Conservation (phyloP, 2,329 filamentous ascomycete genomes). For the Pseudogymnoascus sp. region DNA sequence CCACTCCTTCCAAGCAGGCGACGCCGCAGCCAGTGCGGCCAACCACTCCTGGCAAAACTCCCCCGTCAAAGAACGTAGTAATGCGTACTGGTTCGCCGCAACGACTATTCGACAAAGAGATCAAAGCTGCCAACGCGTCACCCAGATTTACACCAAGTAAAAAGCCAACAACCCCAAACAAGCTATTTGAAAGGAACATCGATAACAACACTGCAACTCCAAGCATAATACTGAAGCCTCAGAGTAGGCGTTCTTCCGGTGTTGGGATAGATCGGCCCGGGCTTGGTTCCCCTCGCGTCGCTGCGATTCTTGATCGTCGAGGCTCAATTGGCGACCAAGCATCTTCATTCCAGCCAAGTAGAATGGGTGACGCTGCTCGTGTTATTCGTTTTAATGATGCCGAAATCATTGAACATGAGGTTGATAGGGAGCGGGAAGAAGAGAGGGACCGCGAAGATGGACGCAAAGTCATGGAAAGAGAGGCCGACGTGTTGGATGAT, state of each 20-base stretch:
- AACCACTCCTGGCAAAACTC: slow-evolving; percentile 42
- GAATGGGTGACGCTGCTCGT: slow-evolving; percentile 24
- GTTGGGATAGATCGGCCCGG: slow-evolving; percentile 62
- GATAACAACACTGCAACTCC: slow-evolving; percentile 52
- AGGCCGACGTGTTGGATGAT: slow-evolving; percentile 40
- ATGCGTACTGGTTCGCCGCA: slow-evolving; percentile 41
- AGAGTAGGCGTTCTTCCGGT: slow-evolving; percentile 53
- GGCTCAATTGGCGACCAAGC: slow-evolving; percentile 63
- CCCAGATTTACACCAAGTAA: slow-evolving; percentile 28
- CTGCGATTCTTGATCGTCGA: slow-evolving; percentile 62
- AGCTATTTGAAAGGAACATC: slow-evolving; percentile 46
- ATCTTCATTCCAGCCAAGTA: slow-evolving; percentile 51
- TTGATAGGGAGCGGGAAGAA: slow-evolving; percentile 52
- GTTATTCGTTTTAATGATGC: slow-evolving; percentile 60
- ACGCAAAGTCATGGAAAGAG: slow-evolving; percentile 46
- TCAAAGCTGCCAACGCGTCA: slow-evolving; percentile 28
- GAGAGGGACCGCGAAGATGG: slow-evolving; percentile 55
- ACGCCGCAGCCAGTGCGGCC: slow-evolving; percentile 38
- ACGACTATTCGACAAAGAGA: slow-evolving; percentile 35
- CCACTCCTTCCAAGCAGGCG: slow-evolving; percentile 32
- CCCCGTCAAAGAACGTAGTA: slow-evolving; percentile 38
- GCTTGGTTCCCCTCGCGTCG: slow-evolving; percentile 66
- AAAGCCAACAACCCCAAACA: slow-evolving; percentile 30
- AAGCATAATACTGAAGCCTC: slow-evolving; percentile 54
- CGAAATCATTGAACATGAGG: slow-evolving; percentile 50